These are phyloP conservation scores for Diaporthe helianthi DNA, from an alignment of 2,329 filamentous ascomycete species.

Conservation along the genomic window DNA sequence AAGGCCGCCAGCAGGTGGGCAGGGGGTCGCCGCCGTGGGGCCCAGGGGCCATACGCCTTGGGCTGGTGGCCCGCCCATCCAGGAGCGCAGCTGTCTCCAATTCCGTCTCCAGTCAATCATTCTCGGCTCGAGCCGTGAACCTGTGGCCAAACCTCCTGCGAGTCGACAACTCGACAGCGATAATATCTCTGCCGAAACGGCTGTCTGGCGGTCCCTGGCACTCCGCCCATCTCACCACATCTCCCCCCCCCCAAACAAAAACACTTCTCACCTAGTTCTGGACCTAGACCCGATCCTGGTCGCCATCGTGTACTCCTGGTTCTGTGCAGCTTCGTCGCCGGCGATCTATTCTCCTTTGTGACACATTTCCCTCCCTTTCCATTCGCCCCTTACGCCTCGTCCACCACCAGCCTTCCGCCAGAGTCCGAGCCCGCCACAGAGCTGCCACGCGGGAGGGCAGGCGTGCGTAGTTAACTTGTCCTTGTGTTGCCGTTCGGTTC, in stretches of 20 bases:
- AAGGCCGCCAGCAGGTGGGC: conserved; percentile 17
- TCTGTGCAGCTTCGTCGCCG: conserved; percentile 11
- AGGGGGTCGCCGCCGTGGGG: conserved; percentile 17
- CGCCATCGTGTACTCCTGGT: background rate
- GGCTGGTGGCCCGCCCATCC: background rate
- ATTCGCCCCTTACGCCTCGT: conserved; percentile 4
- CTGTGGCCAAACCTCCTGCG: conserved; percentile 11
- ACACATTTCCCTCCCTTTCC: conserved; percentile 11
- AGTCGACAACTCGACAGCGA: conserved; percentile 1
- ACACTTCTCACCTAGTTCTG: background rate
- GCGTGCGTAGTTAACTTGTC: background rate
- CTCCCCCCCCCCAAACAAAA: background rate
- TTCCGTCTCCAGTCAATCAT: conserved; percentile 4
- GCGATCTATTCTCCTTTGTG: conserved; percentile 23
- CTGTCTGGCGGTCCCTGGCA: background rate
- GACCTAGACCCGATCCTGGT: background rate
- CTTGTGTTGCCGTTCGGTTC: background rate
- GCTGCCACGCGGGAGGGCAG: background rate
- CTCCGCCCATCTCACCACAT: background rate
- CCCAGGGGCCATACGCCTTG: conserved; percentile 6
- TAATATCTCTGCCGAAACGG: background rate
- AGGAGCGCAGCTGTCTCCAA: conserved; percentile 17
- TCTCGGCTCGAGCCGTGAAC: conserved; percentile 29
- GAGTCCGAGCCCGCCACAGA: background rate
- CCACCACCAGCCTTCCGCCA: background rate